Base-by-base conservation (phyloP, 2,329 filamentous ascomycete species). In the Colletotrichum sublineola region DNA sequence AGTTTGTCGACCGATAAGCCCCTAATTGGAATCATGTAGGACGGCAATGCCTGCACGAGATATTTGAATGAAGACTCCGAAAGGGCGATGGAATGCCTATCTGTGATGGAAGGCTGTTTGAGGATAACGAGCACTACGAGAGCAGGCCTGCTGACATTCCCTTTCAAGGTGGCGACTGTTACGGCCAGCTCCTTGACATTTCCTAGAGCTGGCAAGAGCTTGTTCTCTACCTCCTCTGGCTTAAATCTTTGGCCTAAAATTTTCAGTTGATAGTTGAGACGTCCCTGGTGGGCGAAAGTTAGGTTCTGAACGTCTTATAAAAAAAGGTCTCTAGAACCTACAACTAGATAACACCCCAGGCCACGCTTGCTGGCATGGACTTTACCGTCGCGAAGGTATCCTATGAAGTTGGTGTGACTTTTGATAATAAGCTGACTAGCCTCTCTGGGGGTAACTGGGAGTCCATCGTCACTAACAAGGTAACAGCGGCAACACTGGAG, bases 151-250 rank as follows among this genome's bases (percentile, higher is more conserved):
- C 53, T 56, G 12, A 31, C 29, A 56, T 56, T 56, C 53, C 31
- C 20, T n/a, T 56, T 56, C 33, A 56, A 56, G 53, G 31, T 56
- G 20, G 53, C 53, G 33, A 56, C 53, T 33, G 53, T 56, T 31
- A 56, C 53, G 33, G 53, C 53, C 53, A 56, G 53, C 53, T 56
- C 53, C 53, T 36, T 56, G 53, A 56, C 29, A n/a, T 56, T 56
- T 31, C 18, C 53, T 20, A 56, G 53, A 56, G 53, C 53, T 20
- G 53, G 38, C 31, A 56, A 9, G 8, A 56, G 33, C 53, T 56
- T 36, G 53, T 56, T 56, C 33, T 56, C 29, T 33, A 56, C 53
- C 53, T 56, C 53, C 53, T 36, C 15, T 29, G 33, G 53, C 53
- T 56, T 20, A 18, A 56, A 56, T 40, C 29, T 5, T 56, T 56